Base-by-base conservation (phyloP, 345 rosid genomes). In the Citrus sinensis region DNA sequence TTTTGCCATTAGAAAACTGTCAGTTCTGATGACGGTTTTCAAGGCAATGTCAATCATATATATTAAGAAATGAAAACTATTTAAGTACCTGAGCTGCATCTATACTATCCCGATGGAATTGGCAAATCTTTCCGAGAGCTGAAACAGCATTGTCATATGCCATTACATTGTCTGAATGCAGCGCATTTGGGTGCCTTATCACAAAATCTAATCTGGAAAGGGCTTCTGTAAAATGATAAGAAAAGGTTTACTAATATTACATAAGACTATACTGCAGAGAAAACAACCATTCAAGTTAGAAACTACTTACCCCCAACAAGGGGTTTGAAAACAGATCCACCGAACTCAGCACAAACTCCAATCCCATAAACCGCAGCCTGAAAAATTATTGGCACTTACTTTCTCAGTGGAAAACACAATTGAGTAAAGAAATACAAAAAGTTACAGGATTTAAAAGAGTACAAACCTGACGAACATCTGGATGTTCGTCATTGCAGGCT, bases 131-230 rank as follows among this genome's bases (percentile, higher is more conserved):
- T 55, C 95, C 95, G 54, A 91, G 87, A 77, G 95, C 95, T 20
- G 95, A 89, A 81, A 91, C 92, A 72, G 95, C 93, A 86, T 89
- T 89, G 79, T 91, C 95, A 85, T 89, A 89, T 16, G 93, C 93
- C 93, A 91, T 86, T 35, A 87, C 82, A 71, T 91, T 89, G 56
- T 85, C 92, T 49, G 88, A 32, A 32, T 85, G 88, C 74, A 81
- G 86, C 0, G 95, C 86, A 83, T 80, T 87, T 61, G 93, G 92
- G 80, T 88, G 83, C 76, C 82, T 78, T 32, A 91, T 80, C 30
- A 89, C 89, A 76, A 82, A 76, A 85, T 89, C 84, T 54, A 89
- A 81, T 80, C 91, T 86, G 25, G 93, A 87, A 75, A 91, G 90
- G 42, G 90, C 90, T 85, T 87, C 95, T 91, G 86, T 66, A 78